phyloP scores from a whole-genome alignment of 306 rosid genomes.

The Erythrophleum fordii region DNA sequence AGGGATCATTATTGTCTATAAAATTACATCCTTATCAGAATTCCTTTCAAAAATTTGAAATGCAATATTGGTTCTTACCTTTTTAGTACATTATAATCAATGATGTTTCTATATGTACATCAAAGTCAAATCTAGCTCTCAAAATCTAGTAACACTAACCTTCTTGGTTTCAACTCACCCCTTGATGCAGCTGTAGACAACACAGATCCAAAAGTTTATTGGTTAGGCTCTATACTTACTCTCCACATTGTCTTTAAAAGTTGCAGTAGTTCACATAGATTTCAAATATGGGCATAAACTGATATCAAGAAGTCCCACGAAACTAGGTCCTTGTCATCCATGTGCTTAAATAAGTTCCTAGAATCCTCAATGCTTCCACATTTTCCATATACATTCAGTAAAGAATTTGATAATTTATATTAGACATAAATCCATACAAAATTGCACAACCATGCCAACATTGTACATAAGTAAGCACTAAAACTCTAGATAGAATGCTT shows the following conservation, averaged over 20 bases:
- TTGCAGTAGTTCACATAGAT: conserved; percentile 41
- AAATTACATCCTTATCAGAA: conserved; percentile 55
- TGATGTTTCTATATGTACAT: conserved; percentile 58
- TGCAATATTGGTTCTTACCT: conserved; percentile 50
- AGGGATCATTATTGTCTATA: conserved; percentile 81
- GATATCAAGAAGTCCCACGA: conserved; percentile 70
- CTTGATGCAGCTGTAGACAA: conserved; percentile 50
- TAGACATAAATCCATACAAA: conserved; percentile 59
- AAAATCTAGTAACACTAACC: conserved; percentile 57
- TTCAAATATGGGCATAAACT: conserved; percentile 53
- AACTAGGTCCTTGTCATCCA: conserved; percentile 57
- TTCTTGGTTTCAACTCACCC: conserved; percentile 58
- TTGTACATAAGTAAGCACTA: conserved; percentile 47
- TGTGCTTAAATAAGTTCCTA: conserved; percentile 57
- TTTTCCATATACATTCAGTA: conserved; percentile 57
- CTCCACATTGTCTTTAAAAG: conserved; percentile 53
- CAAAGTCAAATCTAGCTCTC: conserved; percentile 57
- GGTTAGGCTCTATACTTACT: conserved; percentile 51
- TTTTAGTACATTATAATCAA: conserved; percentile 63
- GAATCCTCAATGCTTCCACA: no score
- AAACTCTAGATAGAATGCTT: conserved; percentile 55
- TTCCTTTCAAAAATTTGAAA: conserved; percentile 52
- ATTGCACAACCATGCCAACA: conserved; percentile 68
- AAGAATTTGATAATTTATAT: conserved; percentile 52
- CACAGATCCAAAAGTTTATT: conserved; percentile 53